Percentiles rank a stretch among this genome's conserved stretches.
phyloP scores from a whole-genome alignment of 2,329 filamentous ascomycete genomes.

The Pseudogymnoascus sp. region DNA sequence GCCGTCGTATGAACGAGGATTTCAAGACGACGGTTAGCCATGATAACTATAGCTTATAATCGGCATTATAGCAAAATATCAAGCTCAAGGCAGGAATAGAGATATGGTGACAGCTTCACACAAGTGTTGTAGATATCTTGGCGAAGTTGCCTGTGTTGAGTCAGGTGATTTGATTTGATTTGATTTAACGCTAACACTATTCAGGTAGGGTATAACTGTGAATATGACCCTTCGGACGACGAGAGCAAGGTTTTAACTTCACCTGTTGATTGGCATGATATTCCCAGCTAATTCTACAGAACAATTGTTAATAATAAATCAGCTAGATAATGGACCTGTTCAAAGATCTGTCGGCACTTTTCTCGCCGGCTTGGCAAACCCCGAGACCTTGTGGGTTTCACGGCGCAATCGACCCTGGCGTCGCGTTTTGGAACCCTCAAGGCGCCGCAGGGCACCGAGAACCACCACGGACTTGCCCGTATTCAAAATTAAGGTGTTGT shows the following conservation, averaged over 20 bases:
- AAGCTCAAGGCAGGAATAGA: not conserved
- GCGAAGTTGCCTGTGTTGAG: not conserved
- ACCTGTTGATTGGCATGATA: not conserved
- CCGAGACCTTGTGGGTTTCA: not conserved
- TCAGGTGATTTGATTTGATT: not conserved
- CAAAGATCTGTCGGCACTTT: not conserved
- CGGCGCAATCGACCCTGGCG: not conserved
- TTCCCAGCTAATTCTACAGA: not conserved
- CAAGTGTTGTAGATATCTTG: not conserved
- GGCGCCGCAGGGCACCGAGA: not conserved
- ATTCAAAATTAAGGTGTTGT: not conserved
- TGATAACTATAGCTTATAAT: not conserved
- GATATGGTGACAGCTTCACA: not conserved
- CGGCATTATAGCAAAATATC: not conserved
- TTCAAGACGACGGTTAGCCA: constrained; percentile 16
- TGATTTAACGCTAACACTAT: not conserved
- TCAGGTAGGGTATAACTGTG: not conserved
- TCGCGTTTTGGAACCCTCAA: not conserved
- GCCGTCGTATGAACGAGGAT: constrained; percentile 27
- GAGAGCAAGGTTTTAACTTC: not conserved
- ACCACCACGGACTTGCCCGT: not conserved
- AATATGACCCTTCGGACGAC: not conserved
- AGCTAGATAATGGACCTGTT: not conserved
- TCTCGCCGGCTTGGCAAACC: not conserved
- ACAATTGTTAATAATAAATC: not conserved